phyloP scores from a whole-genome alignment of 2,329 filamentous ascomycete species.

The Fusarium albosuccineum region DNA sequence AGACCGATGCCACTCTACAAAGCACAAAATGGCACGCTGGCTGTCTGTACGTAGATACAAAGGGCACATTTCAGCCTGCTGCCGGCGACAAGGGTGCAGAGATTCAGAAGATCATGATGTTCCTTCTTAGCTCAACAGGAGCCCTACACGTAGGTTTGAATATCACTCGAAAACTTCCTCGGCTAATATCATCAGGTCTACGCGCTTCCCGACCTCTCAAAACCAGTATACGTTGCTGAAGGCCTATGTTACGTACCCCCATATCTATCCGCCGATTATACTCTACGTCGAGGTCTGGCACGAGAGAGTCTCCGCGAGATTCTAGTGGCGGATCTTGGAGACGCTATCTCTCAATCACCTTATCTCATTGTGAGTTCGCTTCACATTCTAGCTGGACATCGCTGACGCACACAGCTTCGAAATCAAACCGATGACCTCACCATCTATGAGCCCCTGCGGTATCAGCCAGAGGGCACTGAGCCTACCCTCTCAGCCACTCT shows the following conservation, averaged over 20 bases:
- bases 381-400: accelerated
- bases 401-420: conserved; percentile 69
- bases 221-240: conserved; percentile 80
- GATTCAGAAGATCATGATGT: conserved; percentile 72
- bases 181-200: conserved; percentile 70
- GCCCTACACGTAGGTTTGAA: conserved; percentile 75
- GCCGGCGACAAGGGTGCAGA: conserved; percentile 56
- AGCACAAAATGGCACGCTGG: conserved; percentile 84
- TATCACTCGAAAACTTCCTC: accelerated
- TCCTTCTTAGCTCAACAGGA: conserved; percentile 81
- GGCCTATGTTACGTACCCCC: conserved; percentile 84
- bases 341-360: conserved; percentile 75
- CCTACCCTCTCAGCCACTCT: conserved; percentile 67
- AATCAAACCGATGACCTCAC: conserved; percentile 85
- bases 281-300: conserved; percentile 75
- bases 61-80: conserved; percentile 64
- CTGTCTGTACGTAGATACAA: conserved; percentile 81
- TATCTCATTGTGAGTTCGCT: conserved; percentile 79
- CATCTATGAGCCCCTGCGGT: conserved; percentile 84
- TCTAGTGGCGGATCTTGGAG: conserved; percentile 86
- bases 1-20: conserved; percentile 67
- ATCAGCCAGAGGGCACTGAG: conserved; percentile 54
- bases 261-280: conserved; percentile 78
- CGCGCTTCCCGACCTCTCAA: conserved; percentile 77
- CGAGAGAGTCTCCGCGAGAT: conserved; percentile 84